A percentile compares a stretch with the other conserved stretches of the same genome.
These are phyloP conservation scores for Mucuna pruriens DNA, from an alignment of 306 rosid genomes.

Conservation along the genomic window DNA sequence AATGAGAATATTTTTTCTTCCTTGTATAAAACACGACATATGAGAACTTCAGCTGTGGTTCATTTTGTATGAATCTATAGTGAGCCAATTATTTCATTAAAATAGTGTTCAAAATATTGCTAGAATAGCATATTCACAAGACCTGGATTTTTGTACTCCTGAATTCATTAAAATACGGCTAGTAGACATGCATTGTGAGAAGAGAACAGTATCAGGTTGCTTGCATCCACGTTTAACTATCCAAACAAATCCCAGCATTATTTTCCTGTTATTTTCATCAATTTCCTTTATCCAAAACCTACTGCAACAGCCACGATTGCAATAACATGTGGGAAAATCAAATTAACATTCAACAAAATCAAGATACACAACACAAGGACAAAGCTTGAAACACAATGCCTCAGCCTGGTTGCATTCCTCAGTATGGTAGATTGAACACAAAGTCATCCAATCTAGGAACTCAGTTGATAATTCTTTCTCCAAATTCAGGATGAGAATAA, in stretches of 20 bases:
- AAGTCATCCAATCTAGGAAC: not conserved
- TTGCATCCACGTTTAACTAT: slow-evolving; percentile 4
- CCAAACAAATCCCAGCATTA: not conserved
- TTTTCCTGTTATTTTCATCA: not conserved
- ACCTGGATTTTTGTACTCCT: not conserved
- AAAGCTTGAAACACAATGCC: not conserved
- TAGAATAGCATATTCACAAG: not conserved
- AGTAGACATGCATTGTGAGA: not conserved
- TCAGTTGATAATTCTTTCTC: not conserved
- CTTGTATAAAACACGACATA: slow-evolving; percentile 9
- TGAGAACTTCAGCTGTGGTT: slow-evolving; percentile 1
- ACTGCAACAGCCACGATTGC: not conserved
- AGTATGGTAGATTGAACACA: not conserved
- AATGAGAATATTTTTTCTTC: not conserved
- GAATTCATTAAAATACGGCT: not conserved
- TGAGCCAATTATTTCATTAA: not conserved
- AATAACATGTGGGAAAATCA: not conserved
- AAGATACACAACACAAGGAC: not conserved
- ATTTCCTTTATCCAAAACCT: not conserved
- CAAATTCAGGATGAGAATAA: too few relatives aligned
- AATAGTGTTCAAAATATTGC: not conserved
- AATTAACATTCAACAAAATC: not conserved
- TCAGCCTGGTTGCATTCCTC: not conserved
- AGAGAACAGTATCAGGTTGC: not conserved
- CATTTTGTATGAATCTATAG: not conserved